phyloP scores from a whole-genome alignment of 164 flowering plant genomes.

The Vitis vinifera region ASM3070453v1 NC_081811.1:26863501-26864000 shows the following conservation, averaged over 20 bases:
- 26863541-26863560: no score
- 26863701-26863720: no score
- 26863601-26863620: background rate
- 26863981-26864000: slow-evolving; percentile 24
- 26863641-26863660: slow-evolving; percentile 20
- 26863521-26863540: no score
- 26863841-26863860: slow-evolving; percentile 7
- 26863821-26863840: slow-evolving; percentile 2
- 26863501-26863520: no score
- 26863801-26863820: background rate
- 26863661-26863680: slow-evolving; percentile 21
- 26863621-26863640: slow-evolving; percentile 17
- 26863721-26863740: background rate
- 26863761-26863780: slow-evolving; percentile 1
- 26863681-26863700: no score
- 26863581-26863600: background rate
- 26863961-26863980: slow-evolving; percentile 14
- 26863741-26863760: background rate
- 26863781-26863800: slow-evolving; percentile 9
- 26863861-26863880: background rate
- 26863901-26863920: no score
- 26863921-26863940: no score
- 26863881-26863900: no score
- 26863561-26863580: no score
- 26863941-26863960: background rate